These are phyloP conservation scores for Acanthamoeba royreba DNA, from an alignment of 208 protist species.

Conservation along the genomic window DNA sequence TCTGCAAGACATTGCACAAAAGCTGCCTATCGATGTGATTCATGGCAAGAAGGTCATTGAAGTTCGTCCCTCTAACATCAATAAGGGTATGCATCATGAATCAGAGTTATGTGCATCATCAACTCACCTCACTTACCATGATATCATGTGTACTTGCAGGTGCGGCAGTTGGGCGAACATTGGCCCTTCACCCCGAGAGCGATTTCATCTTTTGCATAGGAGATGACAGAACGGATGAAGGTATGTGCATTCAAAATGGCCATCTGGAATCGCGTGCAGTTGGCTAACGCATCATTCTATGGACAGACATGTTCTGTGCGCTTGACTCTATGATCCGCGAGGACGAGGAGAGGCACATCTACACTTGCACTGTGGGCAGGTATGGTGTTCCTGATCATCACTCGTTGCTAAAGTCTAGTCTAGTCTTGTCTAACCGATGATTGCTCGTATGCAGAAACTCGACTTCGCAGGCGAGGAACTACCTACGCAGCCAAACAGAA, in stretches of 20 bases:
- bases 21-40: constrained; percentile 65
- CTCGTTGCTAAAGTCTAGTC: no score
- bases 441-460: constrained; percentile 2
- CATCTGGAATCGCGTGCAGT: no score
- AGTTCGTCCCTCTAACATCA: constrained; percentile 2
- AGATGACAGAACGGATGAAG: constrained; percentile 42
- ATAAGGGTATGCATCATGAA: neutral
- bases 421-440: no score
- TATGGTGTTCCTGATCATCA: no score
- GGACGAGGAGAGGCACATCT: neutral
- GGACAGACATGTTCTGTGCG: constrained; percentile 1
- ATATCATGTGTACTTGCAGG: no score
- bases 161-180: neutral
- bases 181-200: neutral
- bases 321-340: neutral
- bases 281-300: no score
- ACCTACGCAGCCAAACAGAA: neutral
- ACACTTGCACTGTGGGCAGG: neutral
- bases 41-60: constrained; percentile 56
- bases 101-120: neutral
- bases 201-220: constrained; percentile 35
- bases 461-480: neutral
- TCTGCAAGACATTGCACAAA: constrained; percentile 50
- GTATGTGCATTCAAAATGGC: no score
- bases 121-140: neutral